Conservation (phyloP, 352 stramenopile species). For the Pythium guiyangense region DNA sequence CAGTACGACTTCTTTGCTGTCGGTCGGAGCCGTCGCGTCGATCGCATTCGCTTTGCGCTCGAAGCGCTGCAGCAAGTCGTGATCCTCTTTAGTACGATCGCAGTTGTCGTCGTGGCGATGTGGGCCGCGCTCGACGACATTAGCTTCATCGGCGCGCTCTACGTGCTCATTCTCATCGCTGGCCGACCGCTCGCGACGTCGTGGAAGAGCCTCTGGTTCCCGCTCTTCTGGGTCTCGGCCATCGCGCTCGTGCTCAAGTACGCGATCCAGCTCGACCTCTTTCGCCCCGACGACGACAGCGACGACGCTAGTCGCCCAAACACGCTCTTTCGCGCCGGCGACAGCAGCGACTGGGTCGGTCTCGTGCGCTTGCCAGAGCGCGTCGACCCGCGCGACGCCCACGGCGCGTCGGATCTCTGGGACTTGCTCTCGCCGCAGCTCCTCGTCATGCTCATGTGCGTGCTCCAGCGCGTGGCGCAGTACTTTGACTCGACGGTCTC, state of each 20-base stretch:
- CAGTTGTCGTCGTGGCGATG: conserved; percentile 68
- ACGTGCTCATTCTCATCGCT: conserved; percentile 56
- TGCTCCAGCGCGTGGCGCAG: conserved; percentile 61
- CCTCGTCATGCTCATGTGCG: conserved; percentile 70
- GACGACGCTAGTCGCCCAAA: conserved; percentile 9
- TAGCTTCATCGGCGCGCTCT: conserved; percentile 58
- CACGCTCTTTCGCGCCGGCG: conserved; percentile 36
- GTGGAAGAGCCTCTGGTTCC: conserved; percentile 75
- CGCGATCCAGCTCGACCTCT: conserved; percentile 56
- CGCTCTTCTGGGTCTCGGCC: conserved; percentile 72
- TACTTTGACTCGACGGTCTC: conserved; percentile 60
- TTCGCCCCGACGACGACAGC: conserved; percentile 26
- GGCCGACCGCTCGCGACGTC: conserved; percentile 45
- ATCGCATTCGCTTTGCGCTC: conserved; percentile 48
- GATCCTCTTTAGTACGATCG: conserved; percentile 66
- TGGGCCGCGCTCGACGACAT: conserved; percentile 55
- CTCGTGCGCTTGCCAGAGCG: conserved; percentile 47
- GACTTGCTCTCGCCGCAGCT: conserved; percentile 48
- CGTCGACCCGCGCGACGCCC: conserved; percentile 18
- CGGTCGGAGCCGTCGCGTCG: conserved; percentile 42
- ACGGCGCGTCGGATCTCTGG: conserved; percentile 38
- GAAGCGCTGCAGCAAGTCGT: conserved; percentile 58
- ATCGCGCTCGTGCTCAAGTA: conserved; percentile 58
- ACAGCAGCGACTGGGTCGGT: conserved; percentile 55
- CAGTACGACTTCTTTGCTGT: conserved; percentile 62